Evolutionary conservation across 2,329 filamentous ascomycete genomes (phyloP).

Genomic region (Beauveria brongniartii): DNA sequence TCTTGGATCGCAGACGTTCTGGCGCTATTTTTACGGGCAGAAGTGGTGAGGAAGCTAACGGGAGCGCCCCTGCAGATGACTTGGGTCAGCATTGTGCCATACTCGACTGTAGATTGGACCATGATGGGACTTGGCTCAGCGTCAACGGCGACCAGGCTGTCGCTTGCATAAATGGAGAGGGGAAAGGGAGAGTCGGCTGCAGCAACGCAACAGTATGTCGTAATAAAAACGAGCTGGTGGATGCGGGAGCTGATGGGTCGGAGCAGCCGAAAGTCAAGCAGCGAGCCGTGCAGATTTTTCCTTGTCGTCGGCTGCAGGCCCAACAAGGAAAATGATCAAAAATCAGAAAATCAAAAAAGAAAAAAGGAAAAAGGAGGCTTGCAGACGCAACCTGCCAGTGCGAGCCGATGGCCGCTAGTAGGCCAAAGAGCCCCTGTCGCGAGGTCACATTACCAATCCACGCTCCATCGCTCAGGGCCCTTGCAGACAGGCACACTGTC

Average conservation of each 20-base stretch:
- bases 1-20: background rate
- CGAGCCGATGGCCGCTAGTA: background rate
- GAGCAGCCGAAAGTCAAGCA: background rate
- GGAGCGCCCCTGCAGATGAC: background rate
- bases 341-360: background rate
- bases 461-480: background rate
- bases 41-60: background rate
- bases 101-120: background rate
- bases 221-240: background rate
- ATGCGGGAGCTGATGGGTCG: background rate
- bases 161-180: background rate
- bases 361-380: background rate
- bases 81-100: background rate
- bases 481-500: background rate
- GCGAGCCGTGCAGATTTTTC: background rate
- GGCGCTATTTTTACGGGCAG: slow-evolving; percentile 1
- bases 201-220: background rate
- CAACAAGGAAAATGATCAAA: background rate
- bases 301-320: background rate
- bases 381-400: slow-evolving; percentile 6
- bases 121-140: background rate
- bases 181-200: background rate
- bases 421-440: background rate
- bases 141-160: background rate
- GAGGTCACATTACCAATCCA: slow-evolving; percentile 7